Percentiles rank a stretch among this genome's conserved stretches.
Evolutionary conservation across 805 yeast genomes (phyloP).

Genomic region (Pachysolen tannophilus): DNA sequence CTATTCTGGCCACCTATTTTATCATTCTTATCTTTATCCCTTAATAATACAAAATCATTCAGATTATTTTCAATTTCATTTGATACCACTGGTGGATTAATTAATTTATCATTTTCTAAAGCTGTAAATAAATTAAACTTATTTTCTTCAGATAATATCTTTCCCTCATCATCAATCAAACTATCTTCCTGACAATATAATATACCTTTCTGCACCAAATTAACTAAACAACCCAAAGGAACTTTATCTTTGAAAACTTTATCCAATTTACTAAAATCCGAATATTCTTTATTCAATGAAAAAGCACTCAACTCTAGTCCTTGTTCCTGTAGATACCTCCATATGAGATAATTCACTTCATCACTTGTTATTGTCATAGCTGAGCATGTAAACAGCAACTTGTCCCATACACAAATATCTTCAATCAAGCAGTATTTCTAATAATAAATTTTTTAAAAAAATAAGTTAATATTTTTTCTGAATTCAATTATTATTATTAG

Average conservation of each 20-base stretch:
- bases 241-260: slow-evolving; percentile 38
- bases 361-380: slow-evolving; percentile 73
- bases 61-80: background rate
- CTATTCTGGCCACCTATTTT: slow-evolving; percentile 6
- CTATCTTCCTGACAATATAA: slow-evolving; percentile 67
- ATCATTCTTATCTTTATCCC: slow-evolving; percentile 7
- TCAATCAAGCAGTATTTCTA: no score
- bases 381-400: no score
- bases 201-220: slow-evolving; percentile 79
- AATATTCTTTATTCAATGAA: slow-evolving; percentile 71
- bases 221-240: slow-evolving; percentile 77
- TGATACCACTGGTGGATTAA: slow-evolving; percentile 4
- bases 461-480: no score
- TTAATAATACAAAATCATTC: background rate
- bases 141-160: slow-evolving; percentile 14
- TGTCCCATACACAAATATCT: no score
- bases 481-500: no score
- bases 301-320: slow-evolving; percentile 72
- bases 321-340: slow-evolving; percentile 87
- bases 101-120: slow-evolving; percentile 31
- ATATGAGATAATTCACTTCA: slow-evolving; percentile 82
- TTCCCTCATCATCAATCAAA: slow-evolving; percentile 31
- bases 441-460: no score
- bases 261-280: slow-evolving; percentile 47
- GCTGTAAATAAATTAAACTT: slow-evolving; percentile 50